Percentiles rank a stretch among this genome's conserved stretches.
phyloP scores from a whole-genome alignment of 208 protist genomes.

The Phytomonas serpens region DNA sequence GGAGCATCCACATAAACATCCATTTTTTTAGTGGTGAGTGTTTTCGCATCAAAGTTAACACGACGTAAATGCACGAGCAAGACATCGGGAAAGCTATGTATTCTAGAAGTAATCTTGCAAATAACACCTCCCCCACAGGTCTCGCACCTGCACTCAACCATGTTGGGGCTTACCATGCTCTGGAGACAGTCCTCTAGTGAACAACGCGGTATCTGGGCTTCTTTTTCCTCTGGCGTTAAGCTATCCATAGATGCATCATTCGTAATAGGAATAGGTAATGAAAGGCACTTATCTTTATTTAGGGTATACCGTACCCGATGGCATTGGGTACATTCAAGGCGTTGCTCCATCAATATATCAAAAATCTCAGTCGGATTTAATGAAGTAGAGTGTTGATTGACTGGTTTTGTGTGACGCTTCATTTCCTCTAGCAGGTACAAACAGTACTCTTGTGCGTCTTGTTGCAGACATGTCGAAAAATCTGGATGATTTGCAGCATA shows the following conservation, averaged over 20 bases:
- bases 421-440: conserved; percentile 89
- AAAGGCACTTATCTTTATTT: conserved; percentile 80
- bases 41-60: conserved; percentile 70
- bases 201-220: conserved; percentile 25
- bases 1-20: conserved; percentile 86
- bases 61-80: conserved; percentile 70
- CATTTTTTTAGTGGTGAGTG: conserved; percentile 72
- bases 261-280: conserved; percentile 74
- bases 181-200: conserved; percentile 62
- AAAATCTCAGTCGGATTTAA: neutral
- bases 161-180: conserved; percentile 17
- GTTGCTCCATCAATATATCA: conserved; percentile 10
- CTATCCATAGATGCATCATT: conserved; percentile 21
- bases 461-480: conserved; percentile 93
- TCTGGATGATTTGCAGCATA: conserved; percentile 91
- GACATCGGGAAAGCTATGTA: conserved; percentile 83
- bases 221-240: conserved; percentile 17
- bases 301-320: conserved; percentile 83
- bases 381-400: neutral
- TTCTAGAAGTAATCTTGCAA: conserved; percentile 44
- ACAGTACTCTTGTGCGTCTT: conserved; percentile 95
- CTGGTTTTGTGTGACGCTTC: conserved; percentile 25
- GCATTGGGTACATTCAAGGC: conserved; percentile 2
- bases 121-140: conserved; percentile 32
- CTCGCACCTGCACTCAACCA: conserved; percentile 69